phyloP scores from a whole-genome alignment of 192 early-diverging fungal species.

The Entomortierella lignicola region DNA sequence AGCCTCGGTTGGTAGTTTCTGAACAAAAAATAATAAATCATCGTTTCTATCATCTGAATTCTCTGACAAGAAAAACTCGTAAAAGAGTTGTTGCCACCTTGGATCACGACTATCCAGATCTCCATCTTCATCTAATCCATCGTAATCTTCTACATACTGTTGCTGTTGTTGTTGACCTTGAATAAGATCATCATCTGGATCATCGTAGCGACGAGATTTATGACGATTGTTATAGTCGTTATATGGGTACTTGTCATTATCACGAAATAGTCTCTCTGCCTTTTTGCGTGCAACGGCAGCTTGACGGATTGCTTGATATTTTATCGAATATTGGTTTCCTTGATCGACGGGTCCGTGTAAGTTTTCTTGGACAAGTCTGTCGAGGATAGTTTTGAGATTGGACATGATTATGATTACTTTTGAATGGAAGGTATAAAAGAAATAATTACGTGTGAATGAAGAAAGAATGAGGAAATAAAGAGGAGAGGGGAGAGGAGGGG shows the following conservation, averaged over 20 bases:
- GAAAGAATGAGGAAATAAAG: too few relatives aligned
- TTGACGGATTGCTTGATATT: slow-evolving; percentile 30
- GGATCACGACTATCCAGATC: slow-evolving; percentile 71
- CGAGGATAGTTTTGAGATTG: slow-evolving; percentile 60
- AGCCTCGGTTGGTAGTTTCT: slow-evolving; percentile 46
- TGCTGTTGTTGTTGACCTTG: slow-evolving; percentile 3
- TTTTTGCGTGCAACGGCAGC: not conserved
- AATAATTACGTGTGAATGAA: too few relatives aligned
- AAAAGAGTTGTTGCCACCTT: slow-evolving; percentile 71
- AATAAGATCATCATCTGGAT: too few relatives aligned
- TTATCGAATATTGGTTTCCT: slow-evolving; percentile 28
- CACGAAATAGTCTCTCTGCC: slow-evolving; percentile 11
- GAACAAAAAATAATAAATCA: slow-evolving; percentile 91
- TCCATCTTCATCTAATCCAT: slow-evolving; percentile 21
- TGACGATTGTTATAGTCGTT: not conserved
- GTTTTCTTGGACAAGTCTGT: slow-evolving; percentile 68
- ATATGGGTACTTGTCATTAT: too few relatives aligned
- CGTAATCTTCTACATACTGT: not conserved
- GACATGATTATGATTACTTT: slow-evolving; percentile 36
- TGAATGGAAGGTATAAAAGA: too few relatives aligned
- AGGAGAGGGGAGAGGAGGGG: too few relatives aligned
- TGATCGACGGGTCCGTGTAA: slow-evolving; percentile 70
- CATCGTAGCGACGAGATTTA: too few relatives aligned
- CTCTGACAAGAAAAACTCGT: slow-evolving; percentile 79
- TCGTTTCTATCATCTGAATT: slow-evolving; percentile 75